Conservation (phyloP, 331 rosid genomes). For the Quercus tomentella region DNA sequence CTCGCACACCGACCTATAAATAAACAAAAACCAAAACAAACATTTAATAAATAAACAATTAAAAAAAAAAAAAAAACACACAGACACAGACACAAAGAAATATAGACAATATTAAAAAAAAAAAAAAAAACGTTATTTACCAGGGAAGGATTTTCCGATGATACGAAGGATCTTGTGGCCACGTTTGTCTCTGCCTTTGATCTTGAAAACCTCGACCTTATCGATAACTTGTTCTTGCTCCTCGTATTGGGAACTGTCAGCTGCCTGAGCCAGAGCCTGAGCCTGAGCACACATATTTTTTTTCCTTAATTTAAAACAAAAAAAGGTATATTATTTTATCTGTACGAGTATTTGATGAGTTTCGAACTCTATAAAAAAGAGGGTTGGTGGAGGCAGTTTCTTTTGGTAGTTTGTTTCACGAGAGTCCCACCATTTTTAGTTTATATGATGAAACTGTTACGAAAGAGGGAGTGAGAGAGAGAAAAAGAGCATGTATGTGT, state of each 20-base stretch:
- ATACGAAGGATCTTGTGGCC: slow-evolving; percentile 77
- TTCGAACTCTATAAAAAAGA: background rate
- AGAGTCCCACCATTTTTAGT: too few species aligned
- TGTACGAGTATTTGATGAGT: too few species aligned
- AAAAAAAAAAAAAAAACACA: background rate
- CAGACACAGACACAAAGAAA: too few species aligned
- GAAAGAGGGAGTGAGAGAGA: background rate
- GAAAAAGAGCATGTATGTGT: background rate
- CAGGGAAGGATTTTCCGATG: slow-evolving; percentile 77
- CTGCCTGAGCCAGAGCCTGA: background rate
- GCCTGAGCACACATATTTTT: slow-evolving; percentile 20
- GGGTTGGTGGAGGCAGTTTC: too few species aligned
- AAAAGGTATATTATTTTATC: too few species aligned
- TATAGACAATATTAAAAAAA: too few species aligned
- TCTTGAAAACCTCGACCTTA: slow-evolving; percentile 58
- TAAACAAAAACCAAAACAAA: background rate
- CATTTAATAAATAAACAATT: too few species aligned
- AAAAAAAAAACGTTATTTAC: slow-evolving; percentile 10
- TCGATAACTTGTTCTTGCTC: slow-evolving; percentile 48
- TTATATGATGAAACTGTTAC: too few species aligned
- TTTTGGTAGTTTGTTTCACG: background rate
- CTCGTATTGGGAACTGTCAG: slow-evolving; percentile 33
- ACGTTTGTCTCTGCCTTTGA: slow-evolving; percentile 76
- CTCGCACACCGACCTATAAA: slow-evolving; percentile 59
- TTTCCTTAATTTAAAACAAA: too few species aligned